Evolutionary conservation across 345 rosid species (phyloP).

Genomic region (Euphorbia lathyris): DNA sequence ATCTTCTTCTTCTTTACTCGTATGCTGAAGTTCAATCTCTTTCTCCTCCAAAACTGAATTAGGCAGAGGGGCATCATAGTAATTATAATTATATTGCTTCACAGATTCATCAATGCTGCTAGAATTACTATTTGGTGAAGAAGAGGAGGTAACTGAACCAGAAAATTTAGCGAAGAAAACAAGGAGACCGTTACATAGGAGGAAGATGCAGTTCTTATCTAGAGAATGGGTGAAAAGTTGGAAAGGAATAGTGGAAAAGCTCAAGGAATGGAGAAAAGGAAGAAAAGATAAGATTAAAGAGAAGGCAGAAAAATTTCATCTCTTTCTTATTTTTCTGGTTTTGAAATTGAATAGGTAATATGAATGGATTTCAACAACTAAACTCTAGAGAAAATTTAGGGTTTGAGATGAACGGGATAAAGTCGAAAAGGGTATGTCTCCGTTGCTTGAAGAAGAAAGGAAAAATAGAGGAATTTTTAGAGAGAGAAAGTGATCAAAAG

Average conservation of each 20-base stretch:
- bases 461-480: too few relatives aligned
- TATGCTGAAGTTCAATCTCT: background rate
- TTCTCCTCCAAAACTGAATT: slow-evolving; percentile 18
- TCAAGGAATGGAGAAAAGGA: slow-evolving; percentile 31
- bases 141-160: slow-evolving; percentile 27
- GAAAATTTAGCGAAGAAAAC: slow-evolving; percentile 67
- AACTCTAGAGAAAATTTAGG: too few relatives aligned
- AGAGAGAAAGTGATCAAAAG: too few relatives aligned
- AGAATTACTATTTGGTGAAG: slow-evolving; percentile 21
- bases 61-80: background rate
- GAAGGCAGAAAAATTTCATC: slow-evolving; percentile 63
- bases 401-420: too few relatives aligned
- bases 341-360: too few relatives aligned
- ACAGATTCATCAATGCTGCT: slow-evolving; percentile 8
- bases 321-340: too few relatives aligned
- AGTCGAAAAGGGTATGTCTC: too few relatives aligned
- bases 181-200: slow-evolving; percentile 82
- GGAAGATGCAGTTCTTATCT: slow-evolving; percentile 71
- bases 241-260: slow-evolving; percentile 35
- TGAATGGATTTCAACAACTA: too few relatives aligned
- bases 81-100: slow-evolving; percentile 22
- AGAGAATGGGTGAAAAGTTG: slow-evolving; percentile 47
- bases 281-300: slow-evolving; percentile 36
- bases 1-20: background rate
- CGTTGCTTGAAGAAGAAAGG: too few relatives aligned